Base-by-base conservation (phyloP, 1,284 basidiomycete genomes). In the Ceratobasidium sp. region DNA sequence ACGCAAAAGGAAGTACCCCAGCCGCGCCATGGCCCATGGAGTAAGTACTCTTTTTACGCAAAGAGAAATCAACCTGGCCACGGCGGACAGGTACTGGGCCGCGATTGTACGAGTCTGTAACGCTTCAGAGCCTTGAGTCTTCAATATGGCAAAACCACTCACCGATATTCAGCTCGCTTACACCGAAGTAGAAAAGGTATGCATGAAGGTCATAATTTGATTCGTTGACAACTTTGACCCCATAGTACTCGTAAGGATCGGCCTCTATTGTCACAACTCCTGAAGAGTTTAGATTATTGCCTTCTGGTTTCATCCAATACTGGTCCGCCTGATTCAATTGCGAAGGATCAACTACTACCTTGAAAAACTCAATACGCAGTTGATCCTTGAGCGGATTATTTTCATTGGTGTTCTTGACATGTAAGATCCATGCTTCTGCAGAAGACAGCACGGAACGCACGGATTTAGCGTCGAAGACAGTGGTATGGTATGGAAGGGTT, bases 111-210 rank as follows among this genome's bases (percentile, higher is more conserved):
- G 12, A 13, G 6, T 62, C 59, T 62, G 59, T 15, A 13, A 33
- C 1, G 9, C 54, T 17, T 56, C 23, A 56, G 26, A 9, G 48
- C 20, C 20, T 12, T 5, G 56, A 59, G 23, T 59, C 10, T 20
- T 26, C 15, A n/a, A 23, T 59, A 20, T 59, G 56, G 20, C 20
- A 20, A 33, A 33, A 33, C 20, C 28, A 54, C 68, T 48, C 42
- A 73, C 69, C n/a, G 9, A 73, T 73, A 26, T 38, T 15, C n/a
- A 61, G 26, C 3, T 50, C 23, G 13, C 12, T 48, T 10, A n/a
- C 20, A 40, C 23, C 26, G 23, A 73, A 73, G 42, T 73, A 57
- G 42, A 73, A 61, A 17, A 62, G 42, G 38, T 73, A 73, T 13
- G 56, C 20, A 48, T 73, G 48, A 10, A 73, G 56, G n/a, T 59